Evolutionary conservation across 2,329 filamentous ascomycete species (phyloP).

Genomic region (Sporothrix sp.): DNA sequence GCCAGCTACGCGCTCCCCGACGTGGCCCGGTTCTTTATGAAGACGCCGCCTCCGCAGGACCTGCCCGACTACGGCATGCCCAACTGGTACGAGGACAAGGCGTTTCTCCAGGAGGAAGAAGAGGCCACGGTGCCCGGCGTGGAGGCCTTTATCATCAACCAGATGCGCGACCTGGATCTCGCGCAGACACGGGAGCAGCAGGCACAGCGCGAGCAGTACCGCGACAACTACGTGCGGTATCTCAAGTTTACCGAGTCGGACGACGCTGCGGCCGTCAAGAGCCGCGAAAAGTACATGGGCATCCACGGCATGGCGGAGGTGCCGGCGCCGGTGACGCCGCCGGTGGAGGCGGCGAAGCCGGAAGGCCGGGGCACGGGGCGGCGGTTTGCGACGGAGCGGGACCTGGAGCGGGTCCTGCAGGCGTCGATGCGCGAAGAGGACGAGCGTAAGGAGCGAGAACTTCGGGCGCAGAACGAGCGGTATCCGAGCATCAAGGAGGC

Average conservation of each 20-base stretch:
- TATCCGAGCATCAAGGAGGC: conserved; percentile 71
- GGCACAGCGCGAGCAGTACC: conserved; percentile 33
- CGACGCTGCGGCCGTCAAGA: conserved; percentile 45
- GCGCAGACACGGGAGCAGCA: conserved; percentile 31
- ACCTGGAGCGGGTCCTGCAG: conserved; percentile 61
- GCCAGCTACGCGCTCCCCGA: conserved; percentile 41
- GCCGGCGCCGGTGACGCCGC: conserved; percentile 26
- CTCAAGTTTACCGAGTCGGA: conserved; percentile 46
- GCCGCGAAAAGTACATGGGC: conserved; percentile 42
- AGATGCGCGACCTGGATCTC: conserved; percentile 33
- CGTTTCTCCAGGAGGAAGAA: conserved; percentile 31
- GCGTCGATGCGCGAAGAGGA: conserved; percentile 63
- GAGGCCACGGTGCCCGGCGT: conserved; percentile 32
- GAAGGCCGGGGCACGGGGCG: conserved; percentile 46
- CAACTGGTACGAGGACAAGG: conserved; percentile 40
- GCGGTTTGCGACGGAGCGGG: conserved; percentile 60
- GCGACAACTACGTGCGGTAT: conserved; percentile 40
- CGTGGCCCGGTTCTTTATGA: conserved; percentile 40
- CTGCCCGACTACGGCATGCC: conserved; percentile 39
- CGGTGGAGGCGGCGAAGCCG: conserved; percentile 42
- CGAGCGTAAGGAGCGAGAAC: conserved; percentile 58
- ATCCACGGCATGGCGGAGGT: conserved; percentile 29
- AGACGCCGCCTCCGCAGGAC: conserved; percentile 45
- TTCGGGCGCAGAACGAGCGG: conserved; percentile 54
- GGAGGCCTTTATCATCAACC: conserved; percentile 36